Percentiles rank a stretch among this genome's conserved stretches.
Evolutionary conservation across 441 rosid species (phyloP).

Genomic region (Biscutella laevigata): DNA sequence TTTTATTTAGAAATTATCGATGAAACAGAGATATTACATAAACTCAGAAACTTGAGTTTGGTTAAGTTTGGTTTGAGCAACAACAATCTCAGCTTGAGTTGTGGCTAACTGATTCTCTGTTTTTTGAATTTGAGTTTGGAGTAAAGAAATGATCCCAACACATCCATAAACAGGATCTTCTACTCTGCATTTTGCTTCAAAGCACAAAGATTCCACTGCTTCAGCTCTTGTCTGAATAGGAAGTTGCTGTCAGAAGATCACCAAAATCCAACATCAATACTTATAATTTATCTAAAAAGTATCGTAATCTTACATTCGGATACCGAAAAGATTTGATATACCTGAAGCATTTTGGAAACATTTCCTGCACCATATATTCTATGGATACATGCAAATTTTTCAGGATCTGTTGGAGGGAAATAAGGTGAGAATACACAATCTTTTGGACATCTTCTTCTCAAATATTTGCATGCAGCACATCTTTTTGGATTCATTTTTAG

Average conservation of each 20-base stretch:
- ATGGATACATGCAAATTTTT: slow-evolving; percentile 45
- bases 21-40: background rate
- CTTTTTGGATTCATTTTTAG: no score
- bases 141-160: slow-evolving; percentile 32
- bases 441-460: slow-evolving; percentile 51
- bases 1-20: no score
- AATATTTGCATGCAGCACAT: slow-evolving; percentile 21
- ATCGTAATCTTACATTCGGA: no score
- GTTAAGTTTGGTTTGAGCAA: slow-evolving; percentile 18
- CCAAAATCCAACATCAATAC: background rate
- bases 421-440: slow-evolving; percentile 56
- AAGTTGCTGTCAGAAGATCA: slow-evolving; percentile 32
- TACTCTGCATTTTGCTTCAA: slow-evolving; percentile 44
- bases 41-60: slow-evolving; percentile 5
- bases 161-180: slow-evolving; percentile 58
- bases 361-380: slow-evolving; percentile 59
- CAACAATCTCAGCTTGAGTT: slow-evolving; percentile 34
- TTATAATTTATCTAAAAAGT: no score
- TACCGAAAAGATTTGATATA: no score
- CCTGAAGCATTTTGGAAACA: slow-evolving; percentile 57
- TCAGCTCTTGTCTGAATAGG: slow-evolving; percentile 32
- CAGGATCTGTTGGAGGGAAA: slow-evolving; percentile 43
- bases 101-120: slow-evolving; percentile 30
- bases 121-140: slow-evolving; percentile 35
- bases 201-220: slow-evolving; percentile 39